phyloP scores from a whole-genome alignment of 805 yeast species.

The Jamesozyma gamospora region DNA sequence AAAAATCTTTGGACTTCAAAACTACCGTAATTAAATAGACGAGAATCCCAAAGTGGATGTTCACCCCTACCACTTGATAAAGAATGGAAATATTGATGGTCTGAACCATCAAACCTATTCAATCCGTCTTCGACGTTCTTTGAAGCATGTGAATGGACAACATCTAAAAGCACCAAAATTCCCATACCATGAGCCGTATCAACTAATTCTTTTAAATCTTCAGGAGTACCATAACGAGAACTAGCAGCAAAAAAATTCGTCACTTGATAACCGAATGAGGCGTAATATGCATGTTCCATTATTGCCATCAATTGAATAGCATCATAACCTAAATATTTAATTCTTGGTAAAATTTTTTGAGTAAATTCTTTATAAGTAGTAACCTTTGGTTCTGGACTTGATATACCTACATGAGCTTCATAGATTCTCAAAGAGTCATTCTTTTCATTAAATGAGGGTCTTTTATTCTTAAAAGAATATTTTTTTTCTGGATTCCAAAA shows the following conservation, averaged over 20 bases:
- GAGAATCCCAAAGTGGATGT: constrained; percentile 94
- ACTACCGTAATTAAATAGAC: constrained; percentile 82
- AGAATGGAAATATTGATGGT: constrained; percentile 86
- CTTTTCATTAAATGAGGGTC: constrained; percentile 44
- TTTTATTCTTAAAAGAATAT: constrained; percentile 50
- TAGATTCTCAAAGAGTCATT: constrained; percentile 59
- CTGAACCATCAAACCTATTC: constrained; percentile 90
- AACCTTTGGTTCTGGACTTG: constrained; percentile 78
- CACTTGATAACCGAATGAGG: constrained; percentile 95
- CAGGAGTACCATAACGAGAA: constrained; percentile 91
- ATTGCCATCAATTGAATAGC: constrained; percentile 94
- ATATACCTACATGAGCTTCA: constrained; percentile 94
- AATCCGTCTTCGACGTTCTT: constrained; percentile 91
- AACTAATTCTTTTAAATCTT: constrained; percentile 79
- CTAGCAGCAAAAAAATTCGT: constrained; percentile 86
- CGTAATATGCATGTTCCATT: constrained; percentile 98
- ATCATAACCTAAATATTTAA: constrained; percentile 78
- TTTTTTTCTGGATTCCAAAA: constrained; percentile 77
- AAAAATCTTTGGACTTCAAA: constrained; percentile 86
- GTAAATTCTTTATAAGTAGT: constrained; percentile 86
- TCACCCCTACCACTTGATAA: constrained; percentile 65
- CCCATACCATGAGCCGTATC: constrained; percentile 90
- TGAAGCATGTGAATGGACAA: constrained; percentile 94
- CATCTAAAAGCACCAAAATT: constrained; percentile 75
- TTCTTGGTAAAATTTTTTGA: constrained; percentile 66